Evolutionary conservation across 129 eudicot genomes (phyloP).

Genomic region (Artemisia argyi): DNA sequence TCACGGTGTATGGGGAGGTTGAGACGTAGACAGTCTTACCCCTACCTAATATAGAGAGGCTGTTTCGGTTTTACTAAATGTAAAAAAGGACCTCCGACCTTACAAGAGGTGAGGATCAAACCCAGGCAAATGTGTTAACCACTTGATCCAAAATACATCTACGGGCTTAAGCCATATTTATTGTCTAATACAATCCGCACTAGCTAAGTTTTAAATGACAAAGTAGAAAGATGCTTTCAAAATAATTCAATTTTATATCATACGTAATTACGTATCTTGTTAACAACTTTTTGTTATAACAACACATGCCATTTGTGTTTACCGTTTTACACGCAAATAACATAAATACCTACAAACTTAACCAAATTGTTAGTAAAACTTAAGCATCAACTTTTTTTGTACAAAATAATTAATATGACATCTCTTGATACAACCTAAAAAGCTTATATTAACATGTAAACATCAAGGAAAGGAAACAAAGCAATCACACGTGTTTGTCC

Average conservation of each 20-base stretch:
- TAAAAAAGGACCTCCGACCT: too few relatives aligned
- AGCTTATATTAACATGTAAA: neutral
- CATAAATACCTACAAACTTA: neutral
- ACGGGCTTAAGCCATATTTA: too few relatives aligned
- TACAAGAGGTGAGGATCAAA: too few relatives aligned
- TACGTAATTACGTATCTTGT: too few relatives aligned
- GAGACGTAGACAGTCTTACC: too few relatives aligned
- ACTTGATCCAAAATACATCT: too few relatives aligned
- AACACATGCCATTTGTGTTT: conserved; percentile 25
- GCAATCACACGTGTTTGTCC: conserved; percentile 6
- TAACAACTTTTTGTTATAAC: conserved; percentile 15
- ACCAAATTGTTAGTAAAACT: conserved; percentile 8
- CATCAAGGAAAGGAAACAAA: conserved; percentile 19
- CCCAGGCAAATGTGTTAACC: too few relatives aligned
- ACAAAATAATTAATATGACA: neutral
- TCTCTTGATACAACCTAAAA: neutral
- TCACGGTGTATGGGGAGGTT: too few relatives aligned
- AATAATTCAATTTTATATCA: neutral
- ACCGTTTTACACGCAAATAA: conserved; percentile 4
- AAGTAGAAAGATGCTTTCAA: neutral
- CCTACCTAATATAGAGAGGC: too few relatives aligned
- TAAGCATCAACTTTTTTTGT: neutral
- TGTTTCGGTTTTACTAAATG: too few relatives aligned
- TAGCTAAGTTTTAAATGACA: too few relatives aligned
- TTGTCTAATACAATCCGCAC: too few relatives aligned